Evolutionary conservation across 2,329 filamentous ascomycete species (phyloP), one percentile per base, ranked within the genome.

Genomic region (Elsinoe ampelina): DNA sequence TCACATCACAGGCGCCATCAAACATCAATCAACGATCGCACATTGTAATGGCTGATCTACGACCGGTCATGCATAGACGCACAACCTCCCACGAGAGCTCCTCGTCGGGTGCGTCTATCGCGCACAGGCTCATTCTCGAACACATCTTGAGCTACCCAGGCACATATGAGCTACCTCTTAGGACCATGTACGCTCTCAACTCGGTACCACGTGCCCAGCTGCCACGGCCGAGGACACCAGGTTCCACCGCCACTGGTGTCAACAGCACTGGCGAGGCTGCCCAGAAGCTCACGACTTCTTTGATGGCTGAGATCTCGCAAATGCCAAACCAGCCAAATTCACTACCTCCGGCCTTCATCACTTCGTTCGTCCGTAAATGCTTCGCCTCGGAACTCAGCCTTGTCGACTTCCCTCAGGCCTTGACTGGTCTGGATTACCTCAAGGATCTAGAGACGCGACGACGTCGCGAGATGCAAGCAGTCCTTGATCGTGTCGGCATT

Each of bases 181-280:
- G 82, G 58, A 84, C 81, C 60, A 85, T 85, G 80, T 85, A 85
- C 71, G 78, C 78, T 22, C 74, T 86, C 67, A 86, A 86, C 65
- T 82, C 78, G 60, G 77, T 78, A 15, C 76, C 80, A 15, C 76
- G 73, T 52, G 67, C 70, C 41, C 62, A 70, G 11, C 68, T 66
- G 61, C 22, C 56, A 30, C 58, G 58, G n/a, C 47, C 57, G n/a
- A 58, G 54, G 32, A 45, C 38, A 70, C 58, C 65, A 22, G 54
- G 17, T 7, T 17, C 20, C 73, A 34, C 70, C 72, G 26, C 65
- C 68, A 34, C 65, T 69, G n/a, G 60, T n/a, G 65, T 15, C 59
- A 63, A 30, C 26, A 63, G 62, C 20, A 63, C 65, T 19, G 56
- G 61, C 20, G 52, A 61, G 7, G 61, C 64, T 3, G 68, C 75